Conservation (phyloP, 2,329 filamentous ascomycete species). For the Aspergillus calidoustus region DNA sequence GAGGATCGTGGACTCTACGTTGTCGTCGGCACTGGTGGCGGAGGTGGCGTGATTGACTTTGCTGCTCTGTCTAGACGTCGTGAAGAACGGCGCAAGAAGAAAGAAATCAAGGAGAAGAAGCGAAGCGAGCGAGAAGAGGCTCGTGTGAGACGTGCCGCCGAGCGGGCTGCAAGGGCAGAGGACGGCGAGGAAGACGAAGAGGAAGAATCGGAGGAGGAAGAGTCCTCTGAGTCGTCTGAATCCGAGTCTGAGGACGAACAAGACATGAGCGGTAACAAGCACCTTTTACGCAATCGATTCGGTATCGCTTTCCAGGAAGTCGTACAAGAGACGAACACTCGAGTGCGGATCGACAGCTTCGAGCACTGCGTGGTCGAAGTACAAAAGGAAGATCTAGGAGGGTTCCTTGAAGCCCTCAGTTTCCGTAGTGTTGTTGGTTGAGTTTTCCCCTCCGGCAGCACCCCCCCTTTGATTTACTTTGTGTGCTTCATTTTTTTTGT, state of each 20-base stretch:
- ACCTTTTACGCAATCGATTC: conserved; percentile 84
- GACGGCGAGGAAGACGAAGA: conserved; percentile 64
- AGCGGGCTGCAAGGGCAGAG: conserved; percentile 54
- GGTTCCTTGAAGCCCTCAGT: conserved; percentile 89
- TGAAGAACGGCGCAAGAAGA: conserved; percentile 66
- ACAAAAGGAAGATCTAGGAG: conserved; percentile 89
- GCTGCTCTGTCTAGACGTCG: conserved; percentile 70
- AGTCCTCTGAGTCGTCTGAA: conserved; percentile 50
- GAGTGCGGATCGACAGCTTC: conserved; percentile 93
- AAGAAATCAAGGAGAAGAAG: conserved; percentile 65
- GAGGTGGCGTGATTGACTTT: conserved; percentile 72
- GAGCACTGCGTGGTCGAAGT: conserved; percentile 98
- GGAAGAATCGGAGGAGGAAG: conserved; percentile 64
- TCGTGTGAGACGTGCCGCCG: conserved; percentile 60
- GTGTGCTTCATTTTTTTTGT: conserved; percentile 13
- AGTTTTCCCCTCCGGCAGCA: conserved; percentile 13
- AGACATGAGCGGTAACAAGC: conserved; percentile 60
- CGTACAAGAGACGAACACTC: conserved; percentile 83
- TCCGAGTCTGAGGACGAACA: conserved; percentile 61
- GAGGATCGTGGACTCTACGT: conserved; percentile 87
- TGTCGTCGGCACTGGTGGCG: conserved; percentile 89
- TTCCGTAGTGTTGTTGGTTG: conserved; percentile 80
- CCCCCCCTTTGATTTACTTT: conserved; percentile 10
- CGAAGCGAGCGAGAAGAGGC: conserved; percentile 68
- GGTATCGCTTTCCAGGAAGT: conserved; percentile 96